Conservation (phyloP, 495 filamentous ascomycete genomes). For the Aspergillus bertholletiae region DNA sequence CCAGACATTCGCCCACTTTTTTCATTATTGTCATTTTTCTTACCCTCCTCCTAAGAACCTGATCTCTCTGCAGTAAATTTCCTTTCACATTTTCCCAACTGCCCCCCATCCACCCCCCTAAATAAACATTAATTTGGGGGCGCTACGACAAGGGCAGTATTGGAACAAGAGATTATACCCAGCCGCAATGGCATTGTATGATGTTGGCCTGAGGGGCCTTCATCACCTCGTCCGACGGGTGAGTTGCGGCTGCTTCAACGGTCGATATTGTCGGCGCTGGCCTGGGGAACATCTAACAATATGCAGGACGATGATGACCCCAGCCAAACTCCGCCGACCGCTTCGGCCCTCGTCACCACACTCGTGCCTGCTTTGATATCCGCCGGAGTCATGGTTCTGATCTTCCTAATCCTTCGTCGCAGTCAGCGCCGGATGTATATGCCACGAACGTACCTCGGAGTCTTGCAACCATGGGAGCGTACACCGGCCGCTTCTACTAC, state of each 20-base stretch:
- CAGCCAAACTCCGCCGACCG: constrained; percentile 36
- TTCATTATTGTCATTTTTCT: too few species aligned
- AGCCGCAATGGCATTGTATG: constrained; percentile 26
- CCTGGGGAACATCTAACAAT: constrained; percentile 1
- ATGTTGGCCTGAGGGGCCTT: constrained; percentile 19
- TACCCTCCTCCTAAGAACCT: too few species aligned
- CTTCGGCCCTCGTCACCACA: constrained; percentile 63
- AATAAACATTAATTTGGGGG: neutral
- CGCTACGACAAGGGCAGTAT: neutral
- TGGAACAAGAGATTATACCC: neutral
- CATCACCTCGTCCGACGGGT: constrained; percentile 29
- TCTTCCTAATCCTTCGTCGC: constrained; percentile 76
- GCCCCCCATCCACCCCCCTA: neutral
- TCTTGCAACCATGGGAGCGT: constrained; percentile 62
- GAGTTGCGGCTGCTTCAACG: constrained; percentile 4
- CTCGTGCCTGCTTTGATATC: constrained; percentile 65
- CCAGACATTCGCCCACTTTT: too few species aligned
- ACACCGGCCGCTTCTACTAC: constrained; percentile 66
- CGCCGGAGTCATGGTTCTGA: constrained; percentile 57
- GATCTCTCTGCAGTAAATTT: too few species aligned
- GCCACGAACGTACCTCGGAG: constrained; percentile 82
- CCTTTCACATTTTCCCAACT: neutral
- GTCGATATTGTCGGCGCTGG: neutral
- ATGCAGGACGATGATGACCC: constrained; percentile 17
- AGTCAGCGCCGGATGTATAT: constrained; percentile 76